A percentile compares a stretch with the other conserved stretches of the same genome.
These are phyloP conservation scores for Jatropha podagrica DNA, from an alignment of 441 rosid genomes.

Conservation along the genomic window DNA sequence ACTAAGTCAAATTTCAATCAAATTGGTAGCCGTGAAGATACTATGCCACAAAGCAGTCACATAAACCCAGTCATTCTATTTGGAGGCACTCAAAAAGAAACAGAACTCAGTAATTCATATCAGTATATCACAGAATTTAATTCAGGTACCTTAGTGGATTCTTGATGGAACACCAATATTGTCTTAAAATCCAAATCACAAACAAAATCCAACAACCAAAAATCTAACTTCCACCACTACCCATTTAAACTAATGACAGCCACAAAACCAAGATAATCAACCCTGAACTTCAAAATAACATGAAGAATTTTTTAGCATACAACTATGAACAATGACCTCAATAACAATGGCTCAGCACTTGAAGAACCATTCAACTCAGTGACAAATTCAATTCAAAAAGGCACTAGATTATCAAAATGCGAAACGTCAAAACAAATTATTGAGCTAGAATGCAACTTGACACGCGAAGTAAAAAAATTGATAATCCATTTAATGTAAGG, in stretches of 20 bases:
- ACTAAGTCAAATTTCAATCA: neutral
- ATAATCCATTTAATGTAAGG: neutral
- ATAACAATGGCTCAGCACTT: neutral
- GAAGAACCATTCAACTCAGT: conserved; percentile 4
- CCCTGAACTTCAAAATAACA: neutral
- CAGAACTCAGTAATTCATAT: neutral
- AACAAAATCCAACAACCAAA: neutral
- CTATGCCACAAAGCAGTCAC: neutral
- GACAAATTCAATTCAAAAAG: neutral
- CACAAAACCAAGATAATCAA: neutral
- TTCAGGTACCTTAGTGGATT: neutral
- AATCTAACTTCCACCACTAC: neutral
- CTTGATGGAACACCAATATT: neutral
- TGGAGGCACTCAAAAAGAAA: neutral
- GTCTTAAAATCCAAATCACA: neutral
- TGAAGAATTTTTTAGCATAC: neutral
- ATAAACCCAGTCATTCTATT: neutral
- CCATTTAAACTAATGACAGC: neutral
- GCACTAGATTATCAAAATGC: neutral
- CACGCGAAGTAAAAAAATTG: neutral
- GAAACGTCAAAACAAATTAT: conserved; percentile 1
- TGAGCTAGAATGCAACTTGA: neutral
- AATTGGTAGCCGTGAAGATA: neutral
- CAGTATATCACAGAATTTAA: neutral
- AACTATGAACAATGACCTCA: neutral